These are phyloP conservation scores for Trichosporon sp. DNA, from an alignment of 1,284 basidiomycete genomes.

Conservation along the genomic window DNA sequence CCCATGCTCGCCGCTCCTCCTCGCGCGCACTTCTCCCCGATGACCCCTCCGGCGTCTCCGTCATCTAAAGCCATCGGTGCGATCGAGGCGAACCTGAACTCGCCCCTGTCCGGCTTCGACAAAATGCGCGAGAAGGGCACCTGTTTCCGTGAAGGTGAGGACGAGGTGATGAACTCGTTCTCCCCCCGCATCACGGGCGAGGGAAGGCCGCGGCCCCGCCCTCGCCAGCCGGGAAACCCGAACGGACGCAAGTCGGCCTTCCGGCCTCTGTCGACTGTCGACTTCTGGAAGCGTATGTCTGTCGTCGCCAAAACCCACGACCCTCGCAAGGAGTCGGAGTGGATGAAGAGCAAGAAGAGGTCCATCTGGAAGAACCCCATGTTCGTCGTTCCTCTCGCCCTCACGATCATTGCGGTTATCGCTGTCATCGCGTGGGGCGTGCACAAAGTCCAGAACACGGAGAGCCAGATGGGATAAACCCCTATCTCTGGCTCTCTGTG, in stretches of 20 bases:
- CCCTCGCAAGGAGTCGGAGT: conserved; percentile 22
- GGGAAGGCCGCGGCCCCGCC: conserved; percentile 23
- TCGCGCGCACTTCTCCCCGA: conserved; percentile 31
- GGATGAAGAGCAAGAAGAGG: conserved; percentile 23
- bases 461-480: conserved; percentile 4
- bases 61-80: not conserved
- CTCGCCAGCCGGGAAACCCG: conserved; percentile 26
- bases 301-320: conserved; percentile 13
- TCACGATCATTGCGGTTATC: conserved; percentile 24
- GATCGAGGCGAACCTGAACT: conserved; percentile 28
- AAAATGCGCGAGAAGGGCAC: conserved; percentile 49
- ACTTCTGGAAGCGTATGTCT: conserved; percentile 52
- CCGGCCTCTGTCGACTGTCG: conserved; percentile 37
- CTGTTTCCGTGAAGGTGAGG: conserved; percentile 49
- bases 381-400: conserved; percentile 28
- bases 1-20: conserved; percentile 47
- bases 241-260: conserved; percentile 28
- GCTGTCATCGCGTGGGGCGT: conserved; percentile 25
- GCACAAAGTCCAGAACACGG: conserved; percentile 18
- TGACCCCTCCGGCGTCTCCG: conserved; percentile 29
- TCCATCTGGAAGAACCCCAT: conserved; percentile 30
- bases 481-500: not conserved
- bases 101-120: conserved; percentile 44
- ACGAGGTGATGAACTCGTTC: conserved; percentile 47
- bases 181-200: conserved; percentile 30